These are phyloP conservation scores for Nakazawaea peltata DNA, from an alignment of 805 yeast species.

Conservation along the genomic window DNA sequence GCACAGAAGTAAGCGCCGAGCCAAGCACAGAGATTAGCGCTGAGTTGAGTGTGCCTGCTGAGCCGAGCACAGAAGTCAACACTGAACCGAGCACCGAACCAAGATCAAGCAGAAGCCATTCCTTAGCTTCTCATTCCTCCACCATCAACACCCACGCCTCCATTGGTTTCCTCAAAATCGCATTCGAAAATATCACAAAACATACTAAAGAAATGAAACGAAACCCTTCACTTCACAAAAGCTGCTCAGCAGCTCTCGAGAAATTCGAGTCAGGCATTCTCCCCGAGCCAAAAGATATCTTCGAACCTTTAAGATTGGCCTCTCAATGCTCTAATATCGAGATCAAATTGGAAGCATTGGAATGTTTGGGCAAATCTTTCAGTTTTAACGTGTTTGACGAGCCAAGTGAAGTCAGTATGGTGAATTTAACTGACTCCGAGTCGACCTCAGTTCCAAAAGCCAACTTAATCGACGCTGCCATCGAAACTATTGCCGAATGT, in stretches of 20 bases:
- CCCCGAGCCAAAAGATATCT: slow-evolving; percentile 45
- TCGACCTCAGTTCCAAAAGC: slow-evolving; percentile 14
- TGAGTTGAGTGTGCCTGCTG: too few species aligned
- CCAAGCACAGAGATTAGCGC: too few species aligned
- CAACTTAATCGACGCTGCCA: slow-evolving; percentile 62
- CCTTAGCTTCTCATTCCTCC: slow-evolving; percentile 7
- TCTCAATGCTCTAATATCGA: slow-evolving; percentile 63
- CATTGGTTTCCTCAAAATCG: slow-evolving; percentile 22
- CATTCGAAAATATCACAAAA: slow-evolving; percentile 22
- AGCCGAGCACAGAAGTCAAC: too few species aligned
- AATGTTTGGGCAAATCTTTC: slow-evolving; percentile 79
- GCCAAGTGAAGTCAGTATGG: slow-evolving; percentile 39
- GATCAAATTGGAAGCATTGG: slow-evolving; percentile 68
- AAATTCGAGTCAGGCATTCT: slow-evolving; percentile 29
- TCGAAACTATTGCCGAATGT: slow-evolving; percentile 75
- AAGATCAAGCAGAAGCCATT: slow-evolving; percentile 5
- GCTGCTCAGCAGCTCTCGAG: slow-evolving; percentile 33
- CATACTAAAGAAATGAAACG: slow-evolving; percentile 31
- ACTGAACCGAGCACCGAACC: too few species aligned
- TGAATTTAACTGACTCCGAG: slow-evolving; percentile 21
- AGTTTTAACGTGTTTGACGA: slow-evolving; percentile 75
- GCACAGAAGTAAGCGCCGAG: too few species aligned
- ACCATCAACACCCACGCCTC: slow-evolving; percentile 17
- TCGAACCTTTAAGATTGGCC: slow-evolving; percentile 69
- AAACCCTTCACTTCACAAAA: slow-evolving; percentile 29